Evolutionary conservation across 495 filamentous ascomycete genomes (phyloP).

Genomic region (Annulohypoxylon bovei): DNA sequence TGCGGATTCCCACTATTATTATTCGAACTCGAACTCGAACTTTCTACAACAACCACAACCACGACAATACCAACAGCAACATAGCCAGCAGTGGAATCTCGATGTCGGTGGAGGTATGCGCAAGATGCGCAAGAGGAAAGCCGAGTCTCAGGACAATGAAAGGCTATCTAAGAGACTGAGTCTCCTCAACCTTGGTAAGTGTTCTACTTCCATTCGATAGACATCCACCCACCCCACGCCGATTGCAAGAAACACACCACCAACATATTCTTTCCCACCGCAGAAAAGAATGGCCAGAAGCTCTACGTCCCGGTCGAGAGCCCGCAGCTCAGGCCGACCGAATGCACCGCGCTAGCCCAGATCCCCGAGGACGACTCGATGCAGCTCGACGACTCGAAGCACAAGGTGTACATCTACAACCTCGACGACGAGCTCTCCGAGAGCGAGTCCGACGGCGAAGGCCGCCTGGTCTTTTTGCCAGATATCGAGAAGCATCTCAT

Average conservation of each 20-base stretch:
- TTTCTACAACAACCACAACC: slow-evolving; percentile 15
- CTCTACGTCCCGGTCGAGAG: slow-evolving; percentile 65
- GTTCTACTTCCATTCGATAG: background rate
- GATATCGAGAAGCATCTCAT: slow-evolving; percentile 82
- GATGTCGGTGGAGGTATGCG: slow-evolving; percentile 45
- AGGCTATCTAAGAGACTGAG: slow-evolving; percentile 82
- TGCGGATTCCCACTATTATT: slow-evolving; percentile 14
- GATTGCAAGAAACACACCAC: background rate
- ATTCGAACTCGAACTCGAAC: slow-evolving; percentile 17
- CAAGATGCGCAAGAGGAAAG: slow-evolving; percentile 61
- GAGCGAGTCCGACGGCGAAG: slow-evolving; percentile 52
- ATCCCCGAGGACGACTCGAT: slow-evolving; percentile 68
- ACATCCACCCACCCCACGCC: background rate
- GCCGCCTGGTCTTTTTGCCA: slow-evolving; percentile 76
- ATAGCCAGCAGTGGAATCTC: slow-evolving; percentile 16
- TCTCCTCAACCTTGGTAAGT: slow-evolving; percentile 80
- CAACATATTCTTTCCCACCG: slow-evolving; percentile 5
- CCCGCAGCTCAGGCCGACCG: slow-evolving; percentile 39
- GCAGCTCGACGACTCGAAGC: slow-evolving; percentile 86
- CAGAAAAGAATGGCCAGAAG: slow-evolving; percentile 65
- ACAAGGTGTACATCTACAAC: slow-evolving; percentile 90
- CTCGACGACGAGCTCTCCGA: slow-evolving; percentile 83
- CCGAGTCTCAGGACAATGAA: slow-evolving; percentile 62
- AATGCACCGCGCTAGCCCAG: slow-evolving; percentile 6
- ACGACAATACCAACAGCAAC: slow-evolving; percentile 10